Evolutionary conservation across 108 stramenopile genomes (phyloP), one percentile per base, ranked within the genome.

Genomic region (Bacterosira constricta): DNA sequence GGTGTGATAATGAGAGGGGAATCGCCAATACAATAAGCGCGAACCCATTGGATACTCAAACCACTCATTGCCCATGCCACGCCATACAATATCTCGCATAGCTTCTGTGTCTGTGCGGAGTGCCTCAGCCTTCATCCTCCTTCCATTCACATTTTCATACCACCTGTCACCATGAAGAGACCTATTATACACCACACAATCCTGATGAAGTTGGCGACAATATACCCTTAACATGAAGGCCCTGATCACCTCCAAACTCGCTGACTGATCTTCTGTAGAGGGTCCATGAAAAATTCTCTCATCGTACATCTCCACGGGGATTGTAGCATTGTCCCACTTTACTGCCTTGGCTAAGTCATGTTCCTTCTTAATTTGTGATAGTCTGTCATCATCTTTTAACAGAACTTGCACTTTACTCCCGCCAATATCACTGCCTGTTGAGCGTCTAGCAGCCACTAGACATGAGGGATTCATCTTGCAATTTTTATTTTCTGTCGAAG

Each of bases 31-130:
- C 6, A 57, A 20, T 4, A 57, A 17, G 0, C 39, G 26, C 0
- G 68, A 69, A 12, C 68, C 68, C 17, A 10, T 25, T 13, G 17
- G 17, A 36, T 69, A 57, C 27, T 69, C 55, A 31, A 69, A 69
- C 68, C 54, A 69, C 25, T 37, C 21, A 0, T 39, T 25, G 2
- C 57, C 26, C 11, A 42, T 0, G 1, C 39, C 54, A 21, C 44
- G 68, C 44, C 55, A 56, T 10, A 69, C 3, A 13, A 69, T 57
- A 3, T 69, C 20, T 31, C 8, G 5, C 27, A 69, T 46, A 21
- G 55, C 68, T 6, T 29, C 57, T 3, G 35, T 37, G 6, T 18
- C 30, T 17, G 13, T 4, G 15, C 57, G 31, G 17, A 36, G 57
- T n/a, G n/a, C n/a, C n/a, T n/a, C n/a, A 11, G 17, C 11, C 5